Evolutionary conservation across 225 moss, liverwort and hornwort species (phyloP).

Genomic region (Ulota crispa): DNA sequence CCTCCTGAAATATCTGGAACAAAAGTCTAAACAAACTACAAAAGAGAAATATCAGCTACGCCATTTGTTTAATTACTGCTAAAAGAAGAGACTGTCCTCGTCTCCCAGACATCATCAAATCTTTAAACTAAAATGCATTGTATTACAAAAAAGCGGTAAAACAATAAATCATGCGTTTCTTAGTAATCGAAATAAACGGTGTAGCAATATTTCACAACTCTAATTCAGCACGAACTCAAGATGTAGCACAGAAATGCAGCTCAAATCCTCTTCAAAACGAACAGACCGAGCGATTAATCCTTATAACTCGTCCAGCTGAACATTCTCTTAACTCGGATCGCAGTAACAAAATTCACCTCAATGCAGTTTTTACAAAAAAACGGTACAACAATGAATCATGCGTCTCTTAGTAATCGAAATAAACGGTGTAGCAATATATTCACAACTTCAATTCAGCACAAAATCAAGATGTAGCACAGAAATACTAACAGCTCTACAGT

Average conservation of each 20-base stretch:
- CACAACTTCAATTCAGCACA: constrained; percentile 3
- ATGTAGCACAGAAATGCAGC: not conserved
- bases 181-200: not conserved
- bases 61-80: not conserved
- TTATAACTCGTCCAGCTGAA: not conserved
- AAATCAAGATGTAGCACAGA: not conserved
- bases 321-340: not conserved
- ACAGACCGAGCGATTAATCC: constrained; percentile 5
- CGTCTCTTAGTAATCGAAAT: not conserved
- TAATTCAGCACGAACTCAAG: constrained; percentile 2
- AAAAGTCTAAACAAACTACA: not conserved
- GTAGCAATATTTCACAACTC: not conserved
- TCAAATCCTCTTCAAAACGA: not conserved
- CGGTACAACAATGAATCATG: not conserved
- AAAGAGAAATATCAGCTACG: not conserved
- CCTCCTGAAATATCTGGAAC: not conserved
- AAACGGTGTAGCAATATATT: not conserved
- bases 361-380: not conserved
- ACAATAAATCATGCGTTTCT: not conserved
- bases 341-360: not conserved
- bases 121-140: not conserved
- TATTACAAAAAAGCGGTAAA: not conserved
- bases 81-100: not conserved
- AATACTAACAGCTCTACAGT: no score
- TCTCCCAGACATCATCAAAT: not conserved